Evolutionary conservation across 2,329 filamentous ascomycete species (phyloP), one percentile per base, ranked within the genome.

Genomic region (Tetracladium maxilliforme): DNA sequence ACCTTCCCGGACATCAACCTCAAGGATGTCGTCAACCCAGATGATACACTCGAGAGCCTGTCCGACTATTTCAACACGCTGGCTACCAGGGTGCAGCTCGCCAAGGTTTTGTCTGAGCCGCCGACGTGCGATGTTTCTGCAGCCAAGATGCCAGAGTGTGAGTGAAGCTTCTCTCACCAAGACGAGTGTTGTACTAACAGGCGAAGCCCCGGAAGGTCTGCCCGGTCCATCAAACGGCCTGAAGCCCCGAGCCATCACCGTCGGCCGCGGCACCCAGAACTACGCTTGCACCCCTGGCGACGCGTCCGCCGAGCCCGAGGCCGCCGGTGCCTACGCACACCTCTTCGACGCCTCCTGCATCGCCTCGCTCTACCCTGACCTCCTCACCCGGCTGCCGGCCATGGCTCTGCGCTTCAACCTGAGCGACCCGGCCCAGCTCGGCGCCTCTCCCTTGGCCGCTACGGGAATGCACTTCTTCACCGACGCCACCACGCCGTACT

Each of bases 191-290:
- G 26, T 33, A 23, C 32, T 41, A 37, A 10, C 43, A 44, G 16
- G 23, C 31, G 34, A 47, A 59, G 68, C 61, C 34, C 58, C 70
- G 22, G 58, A 58, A 6, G 54, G 66, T 10, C 62, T 92, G 6
- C 71, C 77, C 10, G 34, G 58, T 6, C 70, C 71, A 10, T 53
- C 68, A 1, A 36, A 56, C 6, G 78, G 74, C 28, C 57, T 81
- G 16, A 56, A 45, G 4, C 61, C 92, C 25, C 65, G 70, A 44
- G 81, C 92, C 51, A 77, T 94, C 27, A 81, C 78, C 44, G 60
- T 94, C 33, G 87, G 87, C 41, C 75, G 82, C 22, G 87, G 87
- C 31, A 90, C 80, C 6, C 75, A 94, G 56, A 94, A 94, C 64
- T 95, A 94, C 60, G 92, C 82, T 25, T 94, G 87, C 60, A 58